Percentiles rank a stretch among this genome's conserved stretches.
Evolutionary conservation across 2,329 filamentous ascomycete genomes (phyloP).

Genomic region (Apiospora rasikravindrae): DNA sequence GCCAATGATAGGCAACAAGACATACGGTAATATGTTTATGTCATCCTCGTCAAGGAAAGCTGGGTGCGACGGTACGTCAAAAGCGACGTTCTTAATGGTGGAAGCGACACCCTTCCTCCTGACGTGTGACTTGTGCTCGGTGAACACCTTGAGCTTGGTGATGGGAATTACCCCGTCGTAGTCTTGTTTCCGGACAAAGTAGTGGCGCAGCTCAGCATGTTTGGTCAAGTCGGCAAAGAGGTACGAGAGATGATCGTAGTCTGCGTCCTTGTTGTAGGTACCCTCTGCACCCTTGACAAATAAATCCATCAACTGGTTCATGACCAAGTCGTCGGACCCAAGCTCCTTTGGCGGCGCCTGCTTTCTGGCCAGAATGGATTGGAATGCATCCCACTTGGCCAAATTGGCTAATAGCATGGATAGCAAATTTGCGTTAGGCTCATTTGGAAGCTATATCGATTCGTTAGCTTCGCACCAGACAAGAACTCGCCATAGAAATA

Average conservation of each 20-base stretch:
- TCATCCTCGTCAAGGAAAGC: constrained; percentile 72
- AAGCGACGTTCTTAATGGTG: constrained; percentile 92
- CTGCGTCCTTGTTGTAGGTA: constrained; percentile 80
- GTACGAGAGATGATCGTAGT: constrained; percentile 93
- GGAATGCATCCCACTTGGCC: constrained; percentile 77
- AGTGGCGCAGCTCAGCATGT: constrained; percentile 73
- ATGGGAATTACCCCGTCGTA: constrained; percentile 88
- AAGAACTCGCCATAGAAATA: background rate
- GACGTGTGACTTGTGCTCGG: constrained; percentile 83
- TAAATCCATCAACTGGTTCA: constrained; percentile 93
- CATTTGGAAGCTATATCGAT: constrained; percentile 64
- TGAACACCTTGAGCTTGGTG: constrained; percentile 92
- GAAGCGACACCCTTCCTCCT: constrained; percentile 93
- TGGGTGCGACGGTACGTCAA: constrained; percentile 76
- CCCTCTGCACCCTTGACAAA: constrained; percentile 92
- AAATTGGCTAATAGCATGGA: constrained; percentile 95
- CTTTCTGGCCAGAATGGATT: constrained; percentile 70
- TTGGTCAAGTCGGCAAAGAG: constrained; percentile 92
- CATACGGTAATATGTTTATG: constrained; percentile 84
- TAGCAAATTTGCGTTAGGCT: constrained; percentile 82
- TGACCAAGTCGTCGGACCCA: constrained; percentile 71
- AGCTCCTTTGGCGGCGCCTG: constrained; percentile 73
- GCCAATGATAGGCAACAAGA: constrained; percentile 86
- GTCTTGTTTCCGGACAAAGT: constrained; percentile 74
- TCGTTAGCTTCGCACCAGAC: background rate